phyloP scores from a whole-genome alignment of 371 early-diverging fungal genomes.

The Mortierella sp. region DNA sequence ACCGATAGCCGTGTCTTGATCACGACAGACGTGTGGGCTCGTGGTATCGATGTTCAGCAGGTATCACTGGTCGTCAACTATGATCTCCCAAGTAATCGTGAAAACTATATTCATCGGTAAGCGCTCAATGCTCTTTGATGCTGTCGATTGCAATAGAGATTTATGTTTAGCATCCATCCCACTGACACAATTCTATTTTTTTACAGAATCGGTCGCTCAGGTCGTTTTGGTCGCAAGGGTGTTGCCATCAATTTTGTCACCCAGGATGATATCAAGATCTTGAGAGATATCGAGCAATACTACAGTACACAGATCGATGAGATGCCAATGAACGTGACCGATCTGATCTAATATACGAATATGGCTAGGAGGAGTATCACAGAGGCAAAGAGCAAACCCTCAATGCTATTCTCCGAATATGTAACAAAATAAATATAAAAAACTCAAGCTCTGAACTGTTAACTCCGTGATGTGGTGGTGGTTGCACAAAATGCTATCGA shows the following conservation, averaged over 20 bases:
- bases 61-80: conserved; percentile 97
- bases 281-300: conserved; percentile 94
- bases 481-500: too few species aligned
- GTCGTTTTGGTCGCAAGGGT: conserved; percentile 98
- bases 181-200: background rate
- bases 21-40: conserved; percentile 95
- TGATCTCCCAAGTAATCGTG: conserved; percentile 95
- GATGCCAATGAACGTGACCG: conserved; percentile 89
- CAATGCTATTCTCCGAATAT: too few species aligned
- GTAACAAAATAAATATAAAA: too few species aligned
- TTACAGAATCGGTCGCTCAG: conserved; percentile 93
- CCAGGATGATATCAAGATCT: conserved; percentile 86
- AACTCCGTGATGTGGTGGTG: too few species aligned
- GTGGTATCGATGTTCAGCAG: conserved; percentile 99
- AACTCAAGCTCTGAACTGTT: too few species aligned
- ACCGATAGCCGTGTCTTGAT: conserved; percentile 87
- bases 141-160: background rate
- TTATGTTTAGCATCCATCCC: too few species aligned
- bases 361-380: too few species aligned
- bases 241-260: conserved; percentile 98
- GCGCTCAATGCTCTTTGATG: conserved; percentile 31
- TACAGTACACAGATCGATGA: conserved; percentile 97
- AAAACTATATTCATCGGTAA: conserved; percentile 93
- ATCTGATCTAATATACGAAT: conserved; percentile 54
- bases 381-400: too few species aligned